Evolutionary conservation across 2,329 filamentous ascomycete genomes (phyloP).

Genomic region (Hypoxylon sp.): DNA sequence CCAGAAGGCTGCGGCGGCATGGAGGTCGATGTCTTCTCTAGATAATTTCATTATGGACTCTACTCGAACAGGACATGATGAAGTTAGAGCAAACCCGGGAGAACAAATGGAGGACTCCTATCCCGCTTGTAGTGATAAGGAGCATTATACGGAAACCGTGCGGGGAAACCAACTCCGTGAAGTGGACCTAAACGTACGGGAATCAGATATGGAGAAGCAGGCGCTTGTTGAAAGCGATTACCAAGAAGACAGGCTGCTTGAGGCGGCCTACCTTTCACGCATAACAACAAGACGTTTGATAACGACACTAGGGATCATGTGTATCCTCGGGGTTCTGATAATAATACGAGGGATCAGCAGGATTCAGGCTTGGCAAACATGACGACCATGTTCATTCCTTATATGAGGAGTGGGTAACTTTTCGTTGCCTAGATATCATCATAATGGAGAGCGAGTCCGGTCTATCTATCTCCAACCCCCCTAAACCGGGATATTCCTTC

Average conservation of each 20-base stretch:
- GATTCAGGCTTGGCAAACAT: slow-evolving; percentile 35
- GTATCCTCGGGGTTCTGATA: slow-evolving; percentile 45
- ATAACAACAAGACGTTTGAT: slow-evolving; percentile 52
- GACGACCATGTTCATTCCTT: slow-evolving; percentile 20
- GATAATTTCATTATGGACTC: slow-evolving; percentile 15
- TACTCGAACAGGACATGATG: slow-evolving; percentile 5
- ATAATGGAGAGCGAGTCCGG: slow-evolving; percentile 31
- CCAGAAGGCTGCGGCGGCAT: slow-evolving; percentile 61
- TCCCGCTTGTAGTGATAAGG: background rate
- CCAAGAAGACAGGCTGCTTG: slow-evolving; percentile 5
- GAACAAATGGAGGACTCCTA: slow-evolving; percentile 3
- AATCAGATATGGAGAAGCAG: slow-evolving; percentile 46
- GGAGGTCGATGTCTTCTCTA: slow-evolving; percentile 56
- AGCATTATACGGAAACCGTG: background rate
- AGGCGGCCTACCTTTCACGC: slow-evolving; percentile 31
- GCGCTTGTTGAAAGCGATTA: slow-evolving; percentile 26
- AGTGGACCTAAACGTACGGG: slow-evolving; percentile 10
- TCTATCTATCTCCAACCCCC: slow-evolving; percentile 31
- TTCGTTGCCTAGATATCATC: slow-evolving; percentile 24
- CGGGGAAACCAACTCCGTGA: slow-evolving; percentile 18
- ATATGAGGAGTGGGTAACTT: slow-evolving; percentile 24
- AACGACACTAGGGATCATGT: slow-evolving; percentile 54
- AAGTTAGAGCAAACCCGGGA: background rate
- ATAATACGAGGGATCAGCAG: slow-evolving; percentile 35
- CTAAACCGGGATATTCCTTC: slow-evolving; percentile 20